phyloP scores from a whole-genome alignment of 805 yeast species.

The Saturnispora halmiae region DNA sequence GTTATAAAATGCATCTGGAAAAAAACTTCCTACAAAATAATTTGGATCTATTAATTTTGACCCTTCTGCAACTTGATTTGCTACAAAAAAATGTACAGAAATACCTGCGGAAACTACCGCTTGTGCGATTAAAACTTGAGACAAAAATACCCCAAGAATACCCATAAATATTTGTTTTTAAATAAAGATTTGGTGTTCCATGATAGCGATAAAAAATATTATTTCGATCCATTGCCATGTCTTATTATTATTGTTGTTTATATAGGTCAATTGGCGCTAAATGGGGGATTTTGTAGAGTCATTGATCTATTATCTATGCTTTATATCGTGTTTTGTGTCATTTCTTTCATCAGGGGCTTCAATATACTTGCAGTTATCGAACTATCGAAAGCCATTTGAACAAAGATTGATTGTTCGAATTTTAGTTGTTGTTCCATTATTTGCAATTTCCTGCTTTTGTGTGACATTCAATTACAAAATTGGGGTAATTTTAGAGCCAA shows the following conservation, averaged over 20 bases:
- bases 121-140: not conserved
- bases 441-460: conserved; percentile 60
- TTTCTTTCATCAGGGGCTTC: conserved; percentile 35
- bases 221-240: not conserved
- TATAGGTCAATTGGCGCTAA: not conserved
- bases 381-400: conserved; percentile 82
- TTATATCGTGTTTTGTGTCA: conserved; percentile 21
- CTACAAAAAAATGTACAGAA: conserved; percentile 30
- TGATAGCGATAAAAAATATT: not conserved
- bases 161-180: not conserved
- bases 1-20: conserved; percentile 60
- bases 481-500: conserved; percentile 53
- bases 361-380: conserved; percentile 46
- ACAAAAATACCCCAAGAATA: not conserved
- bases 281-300: not conserved
- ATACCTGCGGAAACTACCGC: conserved; percentile 20
- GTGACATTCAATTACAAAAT: conserved; percentile 39
- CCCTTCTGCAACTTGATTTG: conserved; percentile 30
- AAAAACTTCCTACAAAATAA: conserved; percentile 53
- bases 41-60: conserved; percentile 24
- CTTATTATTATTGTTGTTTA: not conserved
- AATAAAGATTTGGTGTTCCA: too few species aligned
- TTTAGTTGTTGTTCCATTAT: conserved; percentile 71
- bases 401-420: conserved; percentile 82
- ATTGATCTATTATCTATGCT: not conserved